Evolutionary conservation across 441 rosid genomes (phyloP).

Genomic region (Geranium incanum): DNA sequence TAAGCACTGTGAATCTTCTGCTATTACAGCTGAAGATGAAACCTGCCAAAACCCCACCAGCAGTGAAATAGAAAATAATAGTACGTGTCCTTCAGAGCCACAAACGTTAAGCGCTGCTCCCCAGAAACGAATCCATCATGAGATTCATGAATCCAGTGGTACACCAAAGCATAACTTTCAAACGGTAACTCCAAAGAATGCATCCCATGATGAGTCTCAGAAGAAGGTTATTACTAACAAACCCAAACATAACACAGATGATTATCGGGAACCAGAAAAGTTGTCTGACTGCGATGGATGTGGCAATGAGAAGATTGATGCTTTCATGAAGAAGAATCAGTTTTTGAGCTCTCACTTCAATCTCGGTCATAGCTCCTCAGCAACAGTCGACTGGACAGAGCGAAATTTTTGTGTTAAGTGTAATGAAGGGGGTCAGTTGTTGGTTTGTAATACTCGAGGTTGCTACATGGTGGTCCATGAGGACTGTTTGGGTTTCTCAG

Average conservation of each 20-base stretch:
- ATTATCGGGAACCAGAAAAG: not conserved
- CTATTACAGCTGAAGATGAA: slow-evolving; percentile 10
- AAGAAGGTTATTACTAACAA: slow-evolving; percentile 9
- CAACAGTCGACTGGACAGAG: slow-evolving; percentile 24
- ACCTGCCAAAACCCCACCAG: slow-evolving; percentile 2
- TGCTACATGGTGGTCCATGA: slow-evolving; percentile 48
- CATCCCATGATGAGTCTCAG: slow-evolving; percentile 7
- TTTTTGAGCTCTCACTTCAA: slow-evolving; percentile 33
- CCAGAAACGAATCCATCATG: not conserved
- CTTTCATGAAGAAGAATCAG: slow-evolving; percentile 27
- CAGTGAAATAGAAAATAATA: not conserved
- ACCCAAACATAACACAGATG: not conserved
- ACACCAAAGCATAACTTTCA: not conserved
- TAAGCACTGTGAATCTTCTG: slow-evolving; percentile 19
- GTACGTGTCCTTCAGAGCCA: slow-evolving; percentile 14
- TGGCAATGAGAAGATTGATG: slow-evolving; percentile 26
- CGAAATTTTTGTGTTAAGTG: slow-evolving; percentile 48
- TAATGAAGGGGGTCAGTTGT: slow-evolving; percentile 34
- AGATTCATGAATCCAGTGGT: not conserved
- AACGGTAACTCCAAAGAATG: not conserved
- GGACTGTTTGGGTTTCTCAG: slow-evolving; percentile 38
- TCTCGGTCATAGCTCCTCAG: slow-evolving; percentile 22
- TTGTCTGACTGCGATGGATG: not conserved
- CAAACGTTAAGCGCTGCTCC: not conserved
- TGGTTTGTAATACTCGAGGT: slow-evolving; percentile 34